These are phyloP conservation scores for Eimeria falciformis DNA, from an alignment of 169 alveolate genomes.

Conservation along the genomic window DNA sequence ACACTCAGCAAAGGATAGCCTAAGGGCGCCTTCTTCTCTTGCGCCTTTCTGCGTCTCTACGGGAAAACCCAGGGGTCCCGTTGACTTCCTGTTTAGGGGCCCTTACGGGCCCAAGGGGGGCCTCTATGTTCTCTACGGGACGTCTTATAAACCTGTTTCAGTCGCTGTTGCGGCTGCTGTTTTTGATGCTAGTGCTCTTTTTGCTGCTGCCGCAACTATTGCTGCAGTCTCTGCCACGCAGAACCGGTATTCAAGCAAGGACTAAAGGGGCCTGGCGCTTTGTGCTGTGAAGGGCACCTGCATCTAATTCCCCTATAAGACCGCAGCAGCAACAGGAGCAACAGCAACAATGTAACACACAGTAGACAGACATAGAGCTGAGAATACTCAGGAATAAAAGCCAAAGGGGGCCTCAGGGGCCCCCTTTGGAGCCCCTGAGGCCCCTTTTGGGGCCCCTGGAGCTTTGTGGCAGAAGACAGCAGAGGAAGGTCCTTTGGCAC, in stretches of 20 bases:
- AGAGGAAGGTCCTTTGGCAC: no score
- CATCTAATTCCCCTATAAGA: no score
- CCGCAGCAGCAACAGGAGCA: conserved; percentile 24
- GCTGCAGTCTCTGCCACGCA: conserved; percentile 24
- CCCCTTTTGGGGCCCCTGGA: no score
- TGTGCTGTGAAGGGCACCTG: no score
- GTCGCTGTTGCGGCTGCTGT: conserved; percentile 10
- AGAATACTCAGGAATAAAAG: background rate
- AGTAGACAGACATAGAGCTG: conserved; percentile 42
- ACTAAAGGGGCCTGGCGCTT: no score
- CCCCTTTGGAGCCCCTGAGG: conserved; percentile 18
- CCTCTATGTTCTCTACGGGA: background rate
- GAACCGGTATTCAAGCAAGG: background rate
- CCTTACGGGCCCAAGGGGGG: no score
- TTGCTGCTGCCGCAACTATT: conserved; percentile 61
- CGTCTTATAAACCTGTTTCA: background rate
- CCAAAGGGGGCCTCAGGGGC: background rate
- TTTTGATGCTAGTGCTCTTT: background rate
- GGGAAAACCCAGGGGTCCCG: no score
- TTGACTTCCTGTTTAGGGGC: no score
- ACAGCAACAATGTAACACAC: conserved; percentile 20
- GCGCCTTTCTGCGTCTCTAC: no score
- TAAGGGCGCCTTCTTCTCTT: no score
- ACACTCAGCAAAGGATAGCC: no score
- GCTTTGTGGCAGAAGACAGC: no score